A percentile compares a stretch with the other conserved stretches of the same genome.
These are phyloP conservation scores for Metschnikowia corniflorae DNA, from an alignment of 805 yeast species.

Conservation along the genomic window DNA sequence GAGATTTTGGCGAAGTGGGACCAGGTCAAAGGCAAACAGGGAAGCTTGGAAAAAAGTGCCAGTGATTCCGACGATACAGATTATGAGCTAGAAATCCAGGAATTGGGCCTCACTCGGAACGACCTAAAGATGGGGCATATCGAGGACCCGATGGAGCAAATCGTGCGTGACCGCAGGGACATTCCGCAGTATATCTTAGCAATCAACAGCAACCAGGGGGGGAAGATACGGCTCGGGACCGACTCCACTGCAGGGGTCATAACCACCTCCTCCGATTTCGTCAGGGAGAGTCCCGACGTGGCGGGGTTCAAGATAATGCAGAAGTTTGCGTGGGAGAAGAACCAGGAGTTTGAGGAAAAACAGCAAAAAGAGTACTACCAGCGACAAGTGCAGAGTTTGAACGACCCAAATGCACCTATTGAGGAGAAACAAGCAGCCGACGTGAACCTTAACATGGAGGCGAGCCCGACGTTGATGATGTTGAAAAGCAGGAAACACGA, in stretches of 20 bases:
- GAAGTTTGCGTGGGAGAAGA: conserved; percentile 46
- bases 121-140: conserved; percentile 24
- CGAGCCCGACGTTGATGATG: conserved; percentile 37
- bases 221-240: conserved; percentile 36
- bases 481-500: conserved; percentile 22
- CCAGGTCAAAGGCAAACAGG: conserved; percentile 17
- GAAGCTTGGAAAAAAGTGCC: conserved; percentile 2
- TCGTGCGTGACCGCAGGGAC: conserved; percentile 68
- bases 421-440: conserved; percentile 18
- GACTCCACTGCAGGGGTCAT: conserved; percentile 25
- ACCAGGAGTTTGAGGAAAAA: conserved; percentile 14
- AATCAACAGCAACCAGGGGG: conserved; percentile 29
- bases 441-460: conserved; percentile 31
- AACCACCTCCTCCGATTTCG: conserved; percentile 17
- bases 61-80: conserved; percentile 37
- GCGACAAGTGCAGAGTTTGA: conserved; percentile 11
- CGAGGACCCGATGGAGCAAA: conserved; percentile 37
- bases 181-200: conserved; percentile 61
- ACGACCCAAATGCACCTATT: conserved; percentile 12
- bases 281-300: conserved; percentile 48
- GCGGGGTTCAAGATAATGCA: conserved; percentile 46
- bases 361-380: conserved; percentile 11
- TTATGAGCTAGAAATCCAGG: conserved; percentile 38
- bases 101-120: conserved; percentile 27
- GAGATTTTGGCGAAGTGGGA: conserved; percentile 47